Evolutionary conservation across 139 green algal species (phyloP).

Genomic region (Chlorella sp.): DNA sequence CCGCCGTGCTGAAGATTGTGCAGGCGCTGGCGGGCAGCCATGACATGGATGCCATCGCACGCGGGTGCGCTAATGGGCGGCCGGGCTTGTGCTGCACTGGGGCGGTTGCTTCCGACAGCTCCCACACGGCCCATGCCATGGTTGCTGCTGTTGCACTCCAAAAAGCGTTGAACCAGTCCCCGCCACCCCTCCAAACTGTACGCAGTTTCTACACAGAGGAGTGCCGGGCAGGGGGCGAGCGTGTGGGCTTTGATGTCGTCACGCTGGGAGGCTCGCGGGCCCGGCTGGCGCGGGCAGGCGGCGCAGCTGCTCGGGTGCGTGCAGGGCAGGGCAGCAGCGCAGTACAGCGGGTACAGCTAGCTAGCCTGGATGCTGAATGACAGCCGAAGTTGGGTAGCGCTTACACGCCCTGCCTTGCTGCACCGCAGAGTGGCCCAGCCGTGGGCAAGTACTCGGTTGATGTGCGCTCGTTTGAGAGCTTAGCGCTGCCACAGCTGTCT

Average conservation of each 20-base stretch:
- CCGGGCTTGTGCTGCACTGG: neutral
- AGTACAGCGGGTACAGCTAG: neutral
- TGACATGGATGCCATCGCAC: neutral
- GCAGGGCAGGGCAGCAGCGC: neutral
- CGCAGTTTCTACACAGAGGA: constrained; percentile 47
- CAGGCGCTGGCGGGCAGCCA: neutral
- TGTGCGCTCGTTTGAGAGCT: constrained; percentile 40
- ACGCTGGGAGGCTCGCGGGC: constrained; percentile 27
- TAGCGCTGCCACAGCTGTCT: constrained; percentile 34
- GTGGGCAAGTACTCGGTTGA: constrained; percentile 54
- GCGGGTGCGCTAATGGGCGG: neutral
- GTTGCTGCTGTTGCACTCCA: neutral
- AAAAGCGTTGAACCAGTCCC: neutral
- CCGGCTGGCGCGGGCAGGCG: constrained; percentile 32
- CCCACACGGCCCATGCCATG: neutral
- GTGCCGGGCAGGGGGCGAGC: constrained; percentile 27
- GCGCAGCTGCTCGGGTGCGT: neutral
- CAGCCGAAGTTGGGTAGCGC: too few relatives aligned
- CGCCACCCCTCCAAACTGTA: neutral
- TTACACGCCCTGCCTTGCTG: too few relatives aligned
- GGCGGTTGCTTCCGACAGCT: neutral
- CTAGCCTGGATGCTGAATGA: too few relatives aligned
- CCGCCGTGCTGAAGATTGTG: constrained; percentile 19
- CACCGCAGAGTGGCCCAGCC: constrained; percentile 22
- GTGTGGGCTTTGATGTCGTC: constrained; percentile 46